Evolutionary conservation across 164 flowering plant species (phyloP).

Genomic region (Magnolia officinalis): DNA sequence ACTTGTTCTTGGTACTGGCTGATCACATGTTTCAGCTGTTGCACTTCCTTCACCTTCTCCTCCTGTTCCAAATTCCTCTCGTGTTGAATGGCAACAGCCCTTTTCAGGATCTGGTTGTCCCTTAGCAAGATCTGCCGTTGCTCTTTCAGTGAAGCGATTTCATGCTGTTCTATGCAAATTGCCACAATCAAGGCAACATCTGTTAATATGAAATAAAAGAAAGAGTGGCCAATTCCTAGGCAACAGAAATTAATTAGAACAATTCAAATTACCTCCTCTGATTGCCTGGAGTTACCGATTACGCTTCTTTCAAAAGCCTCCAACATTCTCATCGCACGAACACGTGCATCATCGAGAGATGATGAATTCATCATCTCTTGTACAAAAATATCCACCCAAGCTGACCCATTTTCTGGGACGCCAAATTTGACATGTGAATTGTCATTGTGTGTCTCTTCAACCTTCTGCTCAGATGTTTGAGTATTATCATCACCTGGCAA

Average conservation of each 20-base stretch:
- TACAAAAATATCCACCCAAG: constrained; percentile 33
- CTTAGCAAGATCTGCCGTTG: constrained; percentile 45
- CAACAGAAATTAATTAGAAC: neutral
- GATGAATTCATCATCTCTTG: constrained; percentile 36
- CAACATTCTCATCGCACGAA: constrained; percentile 38
- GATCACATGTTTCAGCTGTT: constrained; percentile 58
- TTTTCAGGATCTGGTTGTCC: constrained; percentile 71
- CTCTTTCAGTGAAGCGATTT: constrained; percentile 52
- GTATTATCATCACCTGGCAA: constrained; percentile 15
- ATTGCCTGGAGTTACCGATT: constrained; percentile 14
- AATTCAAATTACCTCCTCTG: constrained; percentile 14
- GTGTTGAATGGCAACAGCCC: constrained; percentile 80
- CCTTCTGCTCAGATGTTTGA: constrained; percentile 20
- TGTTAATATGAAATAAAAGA: neutral
- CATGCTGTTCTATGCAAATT: constrained; percentile 29
- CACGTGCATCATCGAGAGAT: constrained; percentile 34
- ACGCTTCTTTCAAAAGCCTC: constrained; percentile 36
- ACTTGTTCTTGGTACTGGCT: constrained; percentile 75
- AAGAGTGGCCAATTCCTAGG: neutral
- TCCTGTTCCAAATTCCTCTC: constrained; percentile 72
- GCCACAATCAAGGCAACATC: neutral
- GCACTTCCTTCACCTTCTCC: constrained; percentile 49
- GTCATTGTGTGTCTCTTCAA: constrained; percentile 19
- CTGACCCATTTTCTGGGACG: constrained; percentile 16
- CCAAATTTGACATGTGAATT: constrained; percentile 12